Percentiles rank a stretch among this genome's conserved stretches.
phyloP scores from a whole-genome alignment of 129 eudicot species.

The Heracleum sosnowskyi region DNA sequence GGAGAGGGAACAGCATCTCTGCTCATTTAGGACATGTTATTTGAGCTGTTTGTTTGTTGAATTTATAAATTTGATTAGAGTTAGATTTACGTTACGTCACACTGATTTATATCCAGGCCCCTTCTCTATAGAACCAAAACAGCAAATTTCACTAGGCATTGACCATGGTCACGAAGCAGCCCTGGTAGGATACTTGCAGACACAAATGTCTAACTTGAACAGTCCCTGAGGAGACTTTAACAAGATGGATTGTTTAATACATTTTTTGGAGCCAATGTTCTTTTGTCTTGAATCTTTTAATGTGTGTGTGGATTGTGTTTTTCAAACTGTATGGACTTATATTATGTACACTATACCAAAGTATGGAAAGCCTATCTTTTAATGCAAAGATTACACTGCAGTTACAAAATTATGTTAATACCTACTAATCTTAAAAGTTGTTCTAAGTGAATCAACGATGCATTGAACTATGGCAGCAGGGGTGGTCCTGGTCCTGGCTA shows the following conservation, averaged over 20 bases:
- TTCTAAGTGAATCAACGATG: background rate
- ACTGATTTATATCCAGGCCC: background rate
- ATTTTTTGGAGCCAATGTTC: background rate
- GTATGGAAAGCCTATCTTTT: background rate
- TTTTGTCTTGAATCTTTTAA: background rate
- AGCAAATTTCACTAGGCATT: background rate
- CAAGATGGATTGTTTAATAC: background rate
- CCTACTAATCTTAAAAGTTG: background rate
- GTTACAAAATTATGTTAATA: background rate
- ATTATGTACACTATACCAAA: background rate
- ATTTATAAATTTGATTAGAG: background rate
- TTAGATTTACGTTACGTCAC: background rate
- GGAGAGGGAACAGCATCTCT: too few species aligned
- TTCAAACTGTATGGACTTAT: background rate
- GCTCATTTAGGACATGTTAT: too few species aligned
- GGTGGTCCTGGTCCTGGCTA: too few species aligned
- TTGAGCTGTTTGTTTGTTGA: too few species aligned
- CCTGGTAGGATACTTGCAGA: background rate
- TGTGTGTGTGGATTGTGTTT: background rate
- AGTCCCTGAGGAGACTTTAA: background rate
- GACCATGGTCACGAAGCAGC: background rate
- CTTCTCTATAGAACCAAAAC: background rate
- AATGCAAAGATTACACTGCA: background rate
- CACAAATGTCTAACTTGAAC: background rate
- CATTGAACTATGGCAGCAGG: background rate